Evolutionary conservation across 805 yeast genomes (phyloP).

Genomic region (Candida ipomoeae): DNA sequence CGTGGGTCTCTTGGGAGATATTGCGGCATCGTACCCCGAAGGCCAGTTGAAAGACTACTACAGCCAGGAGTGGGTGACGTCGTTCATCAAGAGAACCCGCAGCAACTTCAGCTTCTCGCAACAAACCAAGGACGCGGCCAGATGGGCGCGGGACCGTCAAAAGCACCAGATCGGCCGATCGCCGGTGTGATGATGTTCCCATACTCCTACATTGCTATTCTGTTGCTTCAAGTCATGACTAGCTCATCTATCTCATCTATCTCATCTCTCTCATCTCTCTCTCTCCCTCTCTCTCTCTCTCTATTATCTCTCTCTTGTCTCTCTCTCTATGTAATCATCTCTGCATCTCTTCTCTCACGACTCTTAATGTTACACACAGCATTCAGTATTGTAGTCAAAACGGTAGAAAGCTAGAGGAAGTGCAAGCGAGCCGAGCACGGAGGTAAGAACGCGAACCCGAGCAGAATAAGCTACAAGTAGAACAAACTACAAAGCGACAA

Average conservation of each 20-base stretch:
- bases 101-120: slow-evolving; percentile 56
- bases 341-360: slow-evolving; percentile 4
- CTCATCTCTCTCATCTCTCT: slow-evolving; percentile 7
- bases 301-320: neutral
- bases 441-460: too few species aligned
- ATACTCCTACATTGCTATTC: too few species aligned
- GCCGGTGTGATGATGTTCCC: neutral
- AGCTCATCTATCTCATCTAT: neutral
- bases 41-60: slow-evolving; percentile 70
- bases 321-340: neutral
- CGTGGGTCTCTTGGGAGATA: slow-evolving; percentile 89
- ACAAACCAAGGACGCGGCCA: slow-evolving; percentile 82
- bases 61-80: slow-evolving; percentile 73
- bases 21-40: slow-evolving; percentile 78
- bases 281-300: neutral
- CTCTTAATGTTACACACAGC: slow-evolving; percentile 4
- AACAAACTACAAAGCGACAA: too few species aligned
- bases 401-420: too few species aligned
- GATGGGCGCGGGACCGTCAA: slow-evolving; percentile 94
- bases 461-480: too few species aligned
- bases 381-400: neutral
- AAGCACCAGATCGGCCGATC: slow-evolving; percentile 33
- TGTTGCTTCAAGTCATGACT: too few species aligned
- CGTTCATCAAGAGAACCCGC: slow-evolving; percentile 70
- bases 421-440: too few species aligned